A percentile compares a stretch with the other conserved stretches of the same genome.
phyloP scores from a whole-genome alignment of 2,329 filamentous ascomycete genomes.

The Pestalotiopsis sp. region DNA sequence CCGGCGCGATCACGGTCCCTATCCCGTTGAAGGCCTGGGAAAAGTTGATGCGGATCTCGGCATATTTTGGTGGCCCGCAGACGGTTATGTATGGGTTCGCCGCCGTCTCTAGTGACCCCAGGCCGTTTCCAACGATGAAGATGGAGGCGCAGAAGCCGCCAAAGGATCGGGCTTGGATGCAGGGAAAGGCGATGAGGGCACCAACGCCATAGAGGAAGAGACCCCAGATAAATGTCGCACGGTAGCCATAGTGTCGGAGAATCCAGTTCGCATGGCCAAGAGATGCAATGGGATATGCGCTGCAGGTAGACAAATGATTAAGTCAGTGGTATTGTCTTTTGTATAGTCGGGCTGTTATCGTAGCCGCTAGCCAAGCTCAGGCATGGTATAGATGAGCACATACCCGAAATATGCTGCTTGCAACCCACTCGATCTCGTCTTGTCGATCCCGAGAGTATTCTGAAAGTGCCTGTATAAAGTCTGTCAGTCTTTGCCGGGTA shows the following conservation, averaged over 20 bases:
- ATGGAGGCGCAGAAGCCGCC: constrained; percentile 73
- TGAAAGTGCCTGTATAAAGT: constrained; percentile 54
- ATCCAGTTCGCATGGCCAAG: constrained; percentile 65
- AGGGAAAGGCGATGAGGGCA: constrained; percentile 58
- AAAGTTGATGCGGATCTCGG: constrained; percentile 73
- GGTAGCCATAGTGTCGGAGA: constrained; percentile 64
- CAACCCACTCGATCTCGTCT: constrained; percentile 61
- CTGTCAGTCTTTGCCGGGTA: background rate
- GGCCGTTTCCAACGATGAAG: constrained; percentile 74
- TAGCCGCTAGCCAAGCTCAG: too few species aligned
- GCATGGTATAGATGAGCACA: background rate
- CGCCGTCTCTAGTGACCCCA: constrained; percentile 75
- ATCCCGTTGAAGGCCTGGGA: constrained; percentile 79
- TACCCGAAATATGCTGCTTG: constrained; percentile 68
- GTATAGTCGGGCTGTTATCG: too few species aligned
- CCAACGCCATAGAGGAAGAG: constrained; percentile 67
- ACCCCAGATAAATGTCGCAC: constrained; percentile 68
- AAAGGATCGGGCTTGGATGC: constrained; percentile 66
- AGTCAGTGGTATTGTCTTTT: background rate
- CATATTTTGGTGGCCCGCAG: constrained; percentile 70
- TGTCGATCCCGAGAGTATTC: constrained; percentile 54
- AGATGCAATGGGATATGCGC: constrained; percentile 71
- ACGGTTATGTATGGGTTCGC: constrained; percentile 76
- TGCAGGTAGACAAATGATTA: constrained; percentile 20
- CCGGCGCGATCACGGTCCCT: constrained; percentile 72